Percentiles rank a stretch among this genome's conserved stretches.
Evolutionary conservation across 1,284 basidiomycete genomes (phyloP).

Genomic region (Boletellus deceptivus): DNA sequence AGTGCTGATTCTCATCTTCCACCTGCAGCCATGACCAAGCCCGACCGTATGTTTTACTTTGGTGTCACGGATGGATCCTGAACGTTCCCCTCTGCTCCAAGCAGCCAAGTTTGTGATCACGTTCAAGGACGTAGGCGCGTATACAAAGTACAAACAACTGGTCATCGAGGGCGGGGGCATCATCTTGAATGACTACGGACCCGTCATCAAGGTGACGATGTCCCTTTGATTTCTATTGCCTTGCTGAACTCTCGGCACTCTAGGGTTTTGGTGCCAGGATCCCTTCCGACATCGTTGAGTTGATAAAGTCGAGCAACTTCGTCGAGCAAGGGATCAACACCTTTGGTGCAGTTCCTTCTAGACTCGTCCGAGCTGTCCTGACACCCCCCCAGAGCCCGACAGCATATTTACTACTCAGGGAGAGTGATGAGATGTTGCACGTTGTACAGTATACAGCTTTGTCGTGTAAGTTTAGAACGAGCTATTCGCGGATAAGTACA

Average conservation of each 20-base stretch:
- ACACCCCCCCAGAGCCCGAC: conserved; percentile 17
- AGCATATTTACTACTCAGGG: neutral
- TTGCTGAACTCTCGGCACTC: neutral
- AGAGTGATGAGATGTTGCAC: neutral
- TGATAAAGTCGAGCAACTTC: neutral
- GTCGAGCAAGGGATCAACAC: conserved; percentile 2
- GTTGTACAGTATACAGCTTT: neutral
- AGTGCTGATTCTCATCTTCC: neutral
- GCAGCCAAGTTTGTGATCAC: conserved; percentile 14
- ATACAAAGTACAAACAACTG: conserved; percentile 14
- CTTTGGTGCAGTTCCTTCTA: conserved; percentile 13
- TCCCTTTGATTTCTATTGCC: neutral
- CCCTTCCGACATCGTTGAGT: neutral
- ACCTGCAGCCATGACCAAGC: conserved; percentile 11
- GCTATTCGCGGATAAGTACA: neutral
- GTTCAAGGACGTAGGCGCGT: conserved; percentile 12
- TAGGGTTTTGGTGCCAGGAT: conserved; percentile 21
- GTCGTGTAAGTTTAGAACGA: neutral
- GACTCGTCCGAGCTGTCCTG: neutral
- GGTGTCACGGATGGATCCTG: too few species aligned
- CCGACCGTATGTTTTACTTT: too few species aligned
- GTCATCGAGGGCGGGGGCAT: conserved; percentile 3
- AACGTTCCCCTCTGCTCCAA: too few species aligned
- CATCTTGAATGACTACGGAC: conserved; percentile 18
- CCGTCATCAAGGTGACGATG: neutral